Base-by-base conservation (phyloP, 768 basidiomycete species). In the Mycena pura region DNA sequence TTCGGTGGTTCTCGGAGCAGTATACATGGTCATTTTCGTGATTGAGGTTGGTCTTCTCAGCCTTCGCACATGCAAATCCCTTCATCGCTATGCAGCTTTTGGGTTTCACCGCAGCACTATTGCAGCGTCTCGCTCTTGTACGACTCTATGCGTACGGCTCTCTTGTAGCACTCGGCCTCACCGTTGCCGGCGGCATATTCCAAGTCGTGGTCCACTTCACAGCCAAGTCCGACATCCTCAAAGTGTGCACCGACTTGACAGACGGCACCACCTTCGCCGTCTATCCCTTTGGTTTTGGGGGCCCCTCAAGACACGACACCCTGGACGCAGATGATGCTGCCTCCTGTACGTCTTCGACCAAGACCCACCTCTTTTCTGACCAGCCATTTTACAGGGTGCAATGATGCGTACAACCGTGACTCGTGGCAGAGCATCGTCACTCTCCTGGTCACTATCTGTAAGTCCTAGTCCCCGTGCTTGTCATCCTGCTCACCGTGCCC, bases 381-480 rank as follows among this genome's bases (percentile, higher is more conserved):
- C 48, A 71, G 57, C 7, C 62, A 14, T 10, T 19, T 15, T 28
- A 2, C 68, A 93, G 92, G 84, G 77, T 95, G 93, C 71, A 75
- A 75, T 8, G 63, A 69, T 24, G 76, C 78, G 8, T 95, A 88
- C 85, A 77, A 74, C 63, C 86, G 79, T 36, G 84, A 85, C 60
- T 91, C 91, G 1, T 89, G 87, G 85, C 76, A 82, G 3, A 83
- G 89, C 67, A 86, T 95, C 62, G 64, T 92, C 28, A 80, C 81
- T 41, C 79, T 93, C 36, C 68, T 94, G 36, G 68, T 89, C 25
- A 81, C 83, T 24, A 76, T 83, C 36, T 22, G 92, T 93, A 71
- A 64, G 88, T 72, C 2, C 24, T 38, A 17, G 59, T 17, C 43
- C 22, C 24, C n/a, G 41, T 51, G 50, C 44, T n/a, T 31, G 14